Evolutionary conservation across 2,329 filamentous ascomycete species (phyloP).

Genomic region (Aurifilum marmelostoma): DNA sequence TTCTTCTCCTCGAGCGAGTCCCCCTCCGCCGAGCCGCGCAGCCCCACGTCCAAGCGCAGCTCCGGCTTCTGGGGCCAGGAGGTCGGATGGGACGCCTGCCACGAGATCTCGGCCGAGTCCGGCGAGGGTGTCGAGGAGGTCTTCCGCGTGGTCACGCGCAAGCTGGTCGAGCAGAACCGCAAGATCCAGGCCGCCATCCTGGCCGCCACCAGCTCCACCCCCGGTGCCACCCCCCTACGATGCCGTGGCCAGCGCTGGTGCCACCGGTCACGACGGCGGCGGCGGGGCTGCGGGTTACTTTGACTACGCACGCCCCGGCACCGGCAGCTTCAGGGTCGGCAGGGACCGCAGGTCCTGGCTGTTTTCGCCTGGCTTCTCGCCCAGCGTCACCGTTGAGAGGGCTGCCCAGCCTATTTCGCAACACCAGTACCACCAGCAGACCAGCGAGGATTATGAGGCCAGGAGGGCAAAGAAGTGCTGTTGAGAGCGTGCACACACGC

Average conservation of each 20-base stretch:
- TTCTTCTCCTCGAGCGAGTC: slow-evolving; percentile 29
- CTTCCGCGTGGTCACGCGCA: slow-evolving; percentile 71
- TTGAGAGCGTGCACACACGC: slow-evolving; percentile 10
- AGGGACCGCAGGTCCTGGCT: slow-evolving; percentile 63
- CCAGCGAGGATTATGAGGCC: slow-evolving; percentile 31
- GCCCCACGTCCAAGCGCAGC: slow-evolving; percentile 66
- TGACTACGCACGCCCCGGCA: slow-evolving; percentile 49
- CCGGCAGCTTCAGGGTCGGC: slow-evolving; percentile 59
- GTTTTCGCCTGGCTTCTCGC: slow-evolving; percentile 58
- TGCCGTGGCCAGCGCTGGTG: slow-evolving; percentile 32
- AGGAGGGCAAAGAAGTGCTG: slow-evolving; percentile 25
- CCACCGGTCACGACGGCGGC: slow-evolving; percentile 27
- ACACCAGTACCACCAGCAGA: slow-evolving; percentile 33
- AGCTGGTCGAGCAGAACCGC: slow-evolving; percentile 66
- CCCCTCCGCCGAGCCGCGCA: slow-evolving; percentile 54
- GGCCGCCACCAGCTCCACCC: slow-evolving; percentile 50
- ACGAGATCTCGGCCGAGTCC: slow-evolving; percentile 92
- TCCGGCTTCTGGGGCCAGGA: slow-evolving; percentile 90
- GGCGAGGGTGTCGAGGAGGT: slow-evolving; percentile 97
- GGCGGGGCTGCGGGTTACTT: slow-evolving; percentile 46
- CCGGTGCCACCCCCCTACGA: slow-evolving; percentile 52
- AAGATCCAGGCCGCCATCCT: slow-evolving; percentile 64
- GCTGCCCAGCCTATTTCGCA: slow-evolving; percentile 33
- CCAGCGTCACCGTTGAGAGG: slow-evolving; percentile 53
- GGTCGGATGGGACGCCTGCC: slow-evolving; percentile 94